Conservation (phyloP, 2,329 filamentous ascomycete species). For the Colletotrichum eleusines region DNA sequence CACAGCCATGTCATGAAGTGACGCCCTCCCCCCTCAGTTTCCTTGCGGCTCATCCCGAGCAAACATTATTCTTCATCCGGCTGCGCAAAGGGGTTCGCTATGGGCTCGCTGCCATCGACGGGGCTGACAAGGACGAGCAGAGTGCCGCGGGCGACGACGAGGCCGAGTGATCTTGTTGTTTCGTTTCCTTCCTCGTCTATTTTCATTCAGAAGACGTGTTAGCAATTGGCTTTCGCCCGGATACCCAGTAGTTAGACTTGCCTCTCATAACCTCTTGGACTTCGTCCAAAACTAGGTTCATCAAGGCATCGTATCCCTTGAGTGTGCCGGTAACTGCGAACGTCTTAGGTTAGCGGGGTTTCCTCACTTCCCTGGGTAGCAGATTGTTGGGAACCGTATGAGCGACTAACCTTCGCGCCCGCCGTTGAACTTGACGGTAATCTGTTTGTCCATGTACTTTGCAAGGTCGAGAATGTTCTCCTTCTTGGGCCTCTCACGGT, state of each 20-base stretch:
- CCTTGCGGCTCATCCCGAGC: neutral
- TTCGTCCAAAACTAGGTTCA: constrained; percentile 97
- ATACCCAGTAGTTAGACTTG: constrained; percentile 54
- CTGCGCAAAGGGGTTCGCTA: constrained; percentile 91
- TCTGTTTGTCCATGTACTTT: constrained; percentile 97
- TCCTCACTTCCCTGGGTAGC: neutral
- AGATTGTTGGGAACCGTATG: neutral
- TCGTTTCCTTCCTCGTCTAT: constrained; percentile 94
- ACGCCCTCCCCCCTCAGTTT: neutral
- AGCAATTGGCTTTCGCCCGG: neutral
- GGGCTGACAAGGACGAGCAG: constrained; percentile 93
- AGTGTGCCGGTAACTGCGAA: constrained; percentile 82
- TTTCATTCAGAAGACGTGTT: constrained; percentile 4
- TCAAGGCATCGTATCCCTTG: constrained; percentile 96
- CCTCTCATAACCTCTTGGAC: constrained; percentile 91
- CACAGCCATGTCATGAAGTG: neutral
- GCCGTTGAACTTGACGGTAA: constrained; percentile 96
- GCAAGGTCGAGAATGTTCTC: constrained; percentile 96
- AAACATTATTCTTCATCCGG: constrained; percentile 71
- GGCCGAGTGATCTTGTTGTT: constrained; percentile 81
- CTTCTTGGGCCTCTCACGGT: constrained; percentile 89
- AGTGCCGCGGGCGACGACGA: constrained; percentile 92
- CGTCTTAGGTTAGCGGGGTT: constrained; percentile 3
- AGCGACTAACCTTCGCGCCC: constrained; percentile 81
- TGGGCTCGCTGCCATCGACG: constrained; percentile 94